Base-by-base conservation (phyloP, 2,329 filamentous ascomycete genomes). In the Xylaria sp. region DNA sequence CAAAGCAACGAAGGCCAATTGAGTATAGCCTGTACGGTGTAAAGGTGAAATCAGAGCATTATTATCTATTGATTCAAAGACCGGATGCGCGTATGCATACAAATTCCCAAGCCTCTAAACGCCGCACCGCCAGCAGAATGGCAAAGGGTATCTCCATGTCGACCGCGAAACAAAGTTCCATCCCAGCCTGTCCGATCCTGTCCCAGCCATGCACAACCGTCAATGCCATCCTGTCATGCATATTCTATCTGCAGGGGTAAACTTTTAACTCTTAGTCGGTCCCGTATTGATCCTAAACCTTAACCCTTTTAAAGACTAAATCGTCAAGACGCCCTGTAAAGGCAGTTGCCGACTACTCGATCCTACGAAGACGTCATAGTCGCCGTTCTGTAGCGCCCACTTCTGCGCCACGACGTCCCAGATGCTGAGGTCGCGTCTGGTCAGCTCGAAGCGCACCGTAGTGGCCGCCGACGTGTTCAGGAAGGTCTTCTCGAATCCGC, bases 371-470 rank as follows among this genome's bases (percentile, higher is more conserved):
- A 87, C 65, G 2, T 68, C 71, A 68, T 85, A 86, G 12, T 77
- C 74, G 0, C 85, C 85, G 24, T 75, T 78, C 58, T 80, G 81
- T 61, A 89, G 73, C 53, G 81, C 80, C 90, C 90, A 92, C 73
- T 86, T 85, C 79, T 92, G 89, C 36, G 82, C 82, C 1, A 76
- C 79, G 4, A 85, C 83, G 75, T 92, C 88, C 90, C 90, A 92
- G 30, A 88, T 82, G 77, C 89, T 92, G 57, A 92, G 74, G 74
- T 92, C 90, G 68, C 89, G 85, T 48, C 90, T 82, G 19, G 84
- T 90, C 47, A 92, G 75, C 30, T 81, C 75, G 64, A 92, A 86
- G 0, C 73, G 78, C 0, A 89, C 79, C 0, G 79, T 82, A 17
- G 79, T 78, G 19, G 78, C 82, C 65, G 83, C 76, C 0, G 83